A percentile compares a stretch with the other conserved stretches of the same genome.
phyloP scores from a whole-genome alignment of 2,329 filamentous ascomycete genomes.

The Pestalotiopsis fici region DNA sequence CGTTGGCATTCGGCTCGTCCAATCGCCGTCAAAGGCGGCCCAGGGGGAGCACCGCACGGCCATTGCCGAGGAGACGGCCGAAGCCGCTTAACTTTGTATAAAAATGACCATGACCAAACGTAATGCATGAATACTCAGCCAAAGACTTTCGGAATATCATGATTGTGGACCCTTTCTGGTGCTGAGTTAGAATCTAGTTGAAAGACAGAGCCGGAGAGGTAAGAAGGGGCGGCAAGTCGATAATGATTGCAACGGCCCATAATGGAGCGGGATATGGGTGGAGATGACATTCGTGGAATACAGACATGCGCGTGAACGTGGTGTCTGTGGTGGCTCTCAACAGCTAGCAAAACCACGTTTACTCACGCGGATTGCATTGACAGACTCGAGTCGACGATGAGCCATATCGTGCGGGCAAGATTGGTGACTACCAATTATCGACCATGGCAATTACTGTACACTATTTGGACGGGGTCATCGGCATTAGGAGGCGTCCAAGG shows the following conservation, averaged over 20 bases:
- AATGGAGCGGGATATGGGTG: not conserved
- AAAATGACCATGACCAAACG: not conserved
- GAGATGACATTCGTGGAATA: not conserved
- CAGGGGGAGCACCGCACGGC: not conserved
- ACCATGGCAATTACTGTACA: not conserved
- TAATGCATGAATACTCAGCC: not conserved
- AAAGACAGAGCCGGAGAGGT: not conserved
- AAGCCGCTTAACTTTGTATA: not conserved
- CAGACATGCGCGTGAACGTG: not conserved
- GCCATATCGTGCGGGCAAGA: not conserved
- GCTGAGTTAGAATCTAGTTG: not conserved
- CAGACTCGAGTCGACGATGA: not conserved
- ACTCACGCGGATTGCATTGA: not conserved
- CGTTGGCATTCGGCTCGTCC: conserved; percentile 31
- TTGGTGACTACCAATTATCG: not conserved
- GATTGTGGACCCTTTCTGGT: not conserved
- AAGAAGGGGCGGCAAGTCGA: not conserved
- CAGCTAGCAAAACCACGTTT: not conserved
- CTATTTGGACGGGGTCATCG: conserved; percentile 17
- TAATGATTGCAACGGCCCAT: not conserved
- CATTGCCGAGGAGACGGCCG: not conserved
- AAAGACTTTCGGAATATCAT: not conserved
- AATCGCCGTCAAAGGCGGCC: conserved; percentile 29
- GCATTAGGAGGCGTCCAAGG: conserved; percentile 24
- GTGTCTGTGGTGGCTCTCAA: not conserved